Evolutionary conservation across 768 basidiomycete genomes (phyloP), one percentile per base, ranked within the genome.

Genomic region (Mycena kentingensis): DNA sequence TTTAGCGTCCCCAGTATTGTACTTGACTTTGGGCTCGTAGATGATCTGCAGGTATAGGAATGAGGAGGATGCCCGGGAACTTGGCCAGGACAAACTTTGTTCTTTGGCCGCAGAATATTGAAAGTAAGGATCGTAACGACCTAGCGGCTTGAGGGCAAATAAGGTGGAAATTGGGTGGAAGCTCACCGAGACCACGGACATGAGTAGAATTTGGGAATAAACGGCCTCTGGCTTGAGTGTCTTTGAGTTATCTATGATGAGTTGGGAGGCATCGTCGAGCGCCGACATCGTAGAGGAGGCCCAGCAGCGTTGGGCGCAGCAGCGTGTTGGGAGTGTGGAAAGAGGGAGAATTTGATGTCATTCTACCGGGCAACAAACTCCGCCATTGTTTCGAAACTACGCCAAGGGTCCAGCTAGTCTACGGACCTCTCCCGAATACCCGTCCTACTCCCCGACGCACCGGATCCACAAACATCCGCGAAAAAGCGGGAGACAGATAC

Each of bases 21-120:
- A 93, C 68, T 90, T 91, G 65, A 86, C 79, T 71, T 92, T 93
- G 52, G 89, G 91, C 65, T 90, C 85, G 67, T 93, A 93, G 38
- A 90, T 79, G 53, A 83, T 77, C 87, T 89, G 43, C 38, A 4
- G 27, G 28, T 6, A 12, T n/a, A 18, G 32, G 24, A 37, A 13
- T 16, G 2, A 15, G 2, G n/a, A 5, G 28, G 34, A 32, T 21
- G 25, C 15, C 25, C 32, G 1, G 32, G 25, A 34, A 16, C 18
- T 11, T 18, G 39, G 46, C 45, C 29, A 15, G 38, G 35, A 62
- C 68, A 32, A 63, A 85, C 89, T 79, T 90, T 93, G 77, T 97
- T 95, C 60, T 85, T 84, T 12, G 96, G 96, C 31, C 96, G 85
- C 42, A 98, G 67, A 49, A 80, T 28, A 61, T 93, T 95, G 74